Conservation (phyloP, 78 protist species). For the Dictyostelium brefeldianum region DNA sequence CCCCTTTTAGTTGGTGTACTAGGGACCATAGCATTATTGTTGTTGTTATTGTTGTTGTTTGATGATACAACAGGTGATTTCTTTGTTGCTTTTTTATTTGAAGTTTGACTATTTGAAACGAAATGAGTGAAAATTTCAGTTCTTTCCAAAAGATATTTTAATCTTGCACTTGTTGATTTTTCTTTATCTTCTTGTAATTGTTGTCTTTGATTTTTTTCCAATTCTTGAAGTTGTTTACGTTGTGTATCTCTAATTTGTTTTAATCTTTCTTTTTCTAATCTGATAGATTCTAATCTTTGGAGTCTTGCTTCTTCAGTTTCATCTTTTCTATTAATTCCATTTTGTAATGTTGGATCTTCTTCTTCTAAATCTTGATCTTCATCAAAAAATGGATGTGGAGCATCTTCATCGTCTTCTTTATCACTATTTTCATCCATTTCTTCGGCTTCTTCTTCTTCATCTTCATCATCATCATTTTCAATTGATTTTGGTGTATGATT, state of each 20-base stretch:
- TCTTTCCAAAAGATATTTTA: slow-evolving; percentile 77
- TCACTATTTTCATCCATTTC: slow-evolving; percentile 10
- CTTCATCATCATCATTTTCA: slow-evolving; percentile 14
- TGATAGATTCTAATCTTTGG: slow-evolving; percentile 40
- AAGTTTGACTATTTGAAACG: slow-evolving; percentile 33
- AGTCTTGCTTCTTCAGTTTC: slow-evolving; percentile 62
- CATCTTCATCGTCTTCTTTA: slow-evolving; percentile 5
- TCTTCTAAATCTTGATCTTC: slow-evolving; percentile 27
- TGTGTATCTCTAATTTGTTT: slow-evolving; percentile 46
- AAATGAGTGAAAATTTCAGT: slow-evolving; percentile 71
- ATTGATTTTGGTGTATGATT: slow-evolving; percentile 27
- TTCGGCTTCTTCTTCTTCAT: slow-evolving; percentile 36
- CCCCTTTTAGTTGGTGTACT: slow-evolving; percentile 74
- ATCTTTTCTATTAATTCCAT: slow-evolving; percentile 11
- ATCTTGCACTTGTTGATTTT: slow-evolving; percentile 60
- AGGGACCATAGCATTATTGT: not conserved
- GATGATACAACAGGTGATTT: not conserved
- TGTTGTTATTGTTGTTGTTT: not conserved
- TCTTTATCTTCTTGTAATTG: slow-evolving; percentile 56
- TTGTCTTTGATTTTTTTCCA: slow-evolving; percentile 37
- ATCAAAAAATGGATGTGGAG: slow-evolving; percentile 41
- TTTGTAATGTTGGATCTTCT: not conserved
- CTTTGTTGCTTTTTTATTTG: slow-evolving; percentile 14
- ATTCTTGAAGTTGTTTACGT: slow-evolving; percentile 39
- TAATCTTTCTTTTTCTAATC: slow-evolving; percentile 57